Percentiles rank a stretch among this genome's conserved stretches.
Conservation (phyloP, 352 stramenopile genomes). For the Aphanomyces euteiches region DNA sequence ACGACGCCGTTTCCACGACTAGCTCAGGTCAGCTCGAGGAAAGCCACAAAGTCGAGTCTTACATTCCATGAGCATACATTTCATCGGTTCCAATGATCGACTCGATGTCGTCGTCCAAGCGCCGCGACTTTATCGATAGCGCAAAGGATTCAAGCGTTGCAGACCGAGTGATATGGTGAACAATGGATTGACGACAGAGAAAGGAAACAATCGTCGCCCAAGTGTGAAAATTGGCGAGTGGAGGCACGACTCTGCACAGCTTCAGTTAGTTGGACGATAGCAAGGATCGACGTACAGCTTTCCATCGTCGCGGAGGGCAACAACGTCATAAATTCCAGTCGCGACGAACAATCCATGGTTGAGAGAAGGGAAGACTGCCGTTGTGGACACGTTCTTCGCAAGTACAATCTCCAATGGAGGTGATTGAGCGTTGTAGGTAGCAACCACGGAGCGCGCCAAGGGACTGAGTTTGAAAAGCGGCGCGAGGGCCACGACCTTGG, state of each 20-base stretch:
- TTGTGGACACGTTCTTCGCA: slow-evolving; percentile 37
- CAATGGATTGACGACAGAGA: slow-evolving; percentile 62
- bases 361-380: slow-evolving; percentile 37
- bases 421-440: slow-evolving; percentile 35
- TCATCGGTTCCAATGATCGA: slow-evolving; percentile 62
- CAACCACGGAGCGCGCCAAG: slow-evolving; percentile 49
- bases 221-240: slow-evolving; percentile 44
- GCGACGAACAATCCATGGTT: slow-evolving; percentile 40
- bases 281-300: slow-evolving; percentile 29
- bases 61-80: slow-evolving; percentile 54
- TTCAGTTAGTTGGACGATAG: not conserved
- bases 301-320: slow-evolving; percentile 38
- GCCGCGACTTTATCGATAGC: slow-evolving; percentile 32
- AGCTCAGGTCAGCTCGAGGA: not conserved
- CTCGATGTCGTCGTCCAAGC: slow-evolving; percentile 56
- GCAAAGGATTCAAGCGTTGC: slow-evolving; percentile 33
- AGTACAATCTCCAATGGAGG: slow-evolving; percentile 64
- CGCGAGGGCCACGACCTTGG: slow-evolving; percentile 47
- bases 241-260: not conserved
- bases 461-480: slow-evolving; percentile 64
- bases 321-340: slow-evolving; percentile 58
- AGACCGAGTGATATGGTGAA: slow-evolving; percentile 39
- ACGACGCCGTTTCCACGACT: slow-evolving; percentile 56
- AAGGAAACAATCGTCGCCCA: slow-evolving; percentile 56
- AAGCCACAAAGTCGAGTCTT: not conserved